Conservation (phyloP, 129 eudicot species). For the Scalesia atractyloides region DNA sequence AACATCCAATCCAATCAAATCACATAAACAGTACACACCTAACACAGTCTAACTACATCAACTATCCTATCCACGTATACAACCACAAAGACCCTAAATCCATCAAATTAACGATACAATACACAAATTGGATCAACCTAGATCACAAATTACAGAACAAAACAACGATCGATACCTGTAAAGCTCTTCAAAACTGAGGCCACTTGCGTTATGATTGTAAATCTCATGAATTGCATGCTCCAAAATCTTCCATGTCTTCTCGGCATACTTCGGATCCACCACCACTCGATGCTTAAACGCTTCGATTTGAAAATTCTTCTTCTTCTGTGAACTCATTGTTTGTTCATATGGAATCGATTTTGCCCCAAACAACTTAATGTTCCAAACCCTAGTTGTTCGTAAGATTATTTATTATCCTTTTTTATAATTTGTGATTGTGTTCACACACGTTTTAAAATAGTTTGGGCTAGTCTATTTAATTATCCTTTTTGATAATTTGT, state of each 20-base stretch:
- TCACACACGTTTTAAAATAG: not conserved
- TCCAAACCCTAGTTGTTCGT: slow-evolving; percentile 5
- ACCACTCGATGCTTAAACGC: slow-evolving; percentile 11
- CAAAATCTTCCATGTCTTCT: slow-evolving; percentile 12
- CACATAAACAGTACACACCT: no score
- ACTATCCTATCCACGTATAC: not conserved
- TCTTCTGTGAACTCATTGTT: slow-evolving; percentile 8
- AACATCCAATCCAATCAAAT: no score
- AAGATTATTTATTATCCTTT: not conserved
- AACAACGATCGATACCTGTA: slow-evolving; percentile 1
- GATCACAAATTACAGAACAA: not conserved
- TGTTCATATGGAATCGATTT: not conserved
- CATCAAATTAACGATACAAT: not conserved
- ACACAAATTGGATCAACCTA: not conserved
- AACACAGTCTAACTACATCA: no score
- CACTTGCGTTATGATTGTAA: slow-evolving; percentile 10
- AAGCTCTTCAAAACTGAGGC: slow-evolving; percentile 11
- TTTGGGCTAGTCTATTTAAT: not conserved
- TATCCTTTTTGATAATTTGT: not conserved
- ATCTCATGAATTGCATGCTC: slow-evolving; percentile 16
- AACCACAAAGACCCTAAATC: not conserved
- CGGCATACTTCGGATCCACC: slow-evolving; percentile 11
- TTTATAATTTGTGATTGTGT: not conserved
- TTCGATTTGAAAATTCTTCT: slow-evolving; percentile 3
- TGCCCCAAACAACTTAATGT: not conserved